Evolutionary conservation across 2,329 filamentous ascomycete genomes (phyloP).

Genomic region (Pyrenophora teres): DNA sequence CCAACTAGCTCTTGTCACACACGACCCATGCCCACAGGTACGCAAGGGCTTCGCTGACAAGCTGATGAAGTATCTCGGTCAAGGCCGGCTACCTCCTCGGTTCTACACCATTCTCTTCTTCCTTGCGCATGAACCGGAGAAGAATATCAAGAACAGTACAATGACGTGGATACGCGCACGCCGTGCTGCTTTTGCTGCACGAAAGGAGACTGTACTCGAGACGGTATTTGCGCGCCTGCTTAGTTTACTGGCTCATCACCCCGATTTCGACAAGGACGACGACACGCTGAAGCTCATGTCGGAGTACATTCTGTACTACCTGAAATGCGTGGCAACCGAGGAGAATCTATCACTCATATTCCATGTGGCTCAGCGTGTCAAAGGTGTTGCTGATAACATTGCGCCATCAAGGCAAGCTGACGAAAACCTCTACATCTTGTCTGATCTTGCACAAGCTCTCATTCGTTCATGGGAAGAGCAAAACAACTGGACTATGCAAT

Average conservation of each 20-base stretch:
- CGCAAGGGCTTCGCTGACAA: constrained; percentile 80
- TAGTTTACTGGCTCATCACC: constrained; percentile 89
- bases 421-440: constrained; percentile 81
- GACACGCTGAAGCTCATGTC: constrained; percentile 80
- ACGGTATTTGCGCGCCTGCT: constrained; percentile 79
- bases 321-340: constrained; percentile 80
- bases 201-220: constrained; percentile 70
- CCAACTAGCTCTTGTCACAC: constrained; percentile 76
- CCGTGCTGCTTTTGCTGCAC: constrained; percentile 65
- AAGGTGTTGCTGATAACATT: constrained; percentile 84
- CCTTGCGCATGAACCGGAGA: constrained; percentile 84
- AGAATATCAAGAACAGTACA: constrained; percentile 72
- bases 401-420: constrained; percentile 59
- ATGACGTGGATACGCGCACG: constrained; percentile 90
- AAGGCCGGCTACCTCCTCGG: constrained; percentile 69
- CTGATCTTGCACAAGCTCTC: constrained; percentile 81
- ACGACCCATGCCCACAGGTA: constrained; percentile 75
- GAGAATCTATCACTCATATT: constrained; percentile 87
- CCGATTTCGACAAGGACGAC: constrained; percentile 71
- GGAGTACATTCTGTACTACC: constrained; percentile 87
- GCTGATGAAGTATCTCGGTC: constrained; percentile 86
- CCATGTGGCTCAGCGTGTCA: constrained; percentile 89
- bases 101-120: constrained; percentile 92
- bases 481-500: constrained; percentile 83
- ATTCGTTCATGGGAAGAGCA: constrained; percentile 86